Evolutionary conservation across 2,329 filamentous ascomycete species (phyloP).

Genomic region (Aspergillus fructus): DNA sequence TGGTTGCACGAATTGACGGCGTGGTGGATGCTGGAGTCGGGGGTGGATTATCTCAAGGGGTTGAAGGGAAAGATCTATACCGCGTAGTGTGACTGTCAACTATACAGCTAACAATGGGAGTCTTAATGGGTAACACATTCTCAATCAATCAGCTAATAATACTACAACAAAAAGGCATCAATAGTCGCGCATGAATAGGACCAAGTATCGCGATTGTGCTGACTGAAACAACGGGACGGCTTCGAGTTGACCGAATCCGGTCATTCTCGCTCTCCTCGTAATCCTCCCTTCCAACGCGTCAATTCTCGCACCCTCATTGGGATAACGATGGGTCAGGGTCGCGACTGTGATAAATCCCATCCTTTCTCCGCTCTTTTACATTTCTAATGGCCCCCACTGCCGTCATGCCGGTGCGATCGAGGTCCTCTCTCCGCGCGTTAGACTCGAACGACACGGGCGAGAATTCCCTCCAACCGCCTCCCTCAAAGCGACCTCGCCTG

Average conservation of each 20-base stretch:
- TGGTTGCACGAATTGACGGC: constrained; percentile 35
- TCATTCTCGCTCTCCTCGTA: constrained; percentile 2
- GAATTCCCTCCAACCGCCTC: constrained; percentile 18
- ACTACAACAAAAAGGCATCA: background rate
- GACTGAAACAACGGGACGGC: constrained; percentile 6
- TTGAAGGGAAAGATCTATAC: constrained; percentile 12
- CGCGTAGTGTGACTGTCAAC: background rate
- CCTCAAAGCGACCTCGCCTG: constrained; percentile 28
- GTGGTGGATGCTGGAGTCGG: constrained; percentile 40
- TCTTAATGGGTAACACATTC: background rate
- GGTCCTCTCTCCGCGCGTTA: constrained; percentile 33
- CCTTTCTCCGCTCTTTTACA: background rate
- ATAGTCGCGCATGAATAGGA: background rate
- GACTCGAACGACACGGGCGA: constrained; percentile 20
- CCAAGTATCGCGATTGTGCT: background rate
- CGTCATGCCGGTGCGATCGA: constrained; percentile 35
- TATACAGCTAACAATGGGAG: too few relatives aligned
- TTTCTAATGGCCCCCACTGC: constrained; percentile 18
- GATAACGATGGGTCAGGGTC: background rate
- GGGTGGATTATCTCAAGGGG: constrained; percentile 29
- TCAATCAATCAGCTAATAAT: background rate
- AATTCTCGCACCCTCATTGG: background rate
- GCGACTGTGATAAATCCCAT: background rate
- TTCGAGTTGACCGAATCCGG: constrained; percentile 7
- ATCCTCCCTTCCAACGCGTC: constrained; percentile 2